Percentiles rank a stretch among this genome's conserved stretches.
These are phyloP conservation scores for Cucurbita maxima DNA, from an alignment of 306 rosid species.

Conservation along the genomic window DNA sequence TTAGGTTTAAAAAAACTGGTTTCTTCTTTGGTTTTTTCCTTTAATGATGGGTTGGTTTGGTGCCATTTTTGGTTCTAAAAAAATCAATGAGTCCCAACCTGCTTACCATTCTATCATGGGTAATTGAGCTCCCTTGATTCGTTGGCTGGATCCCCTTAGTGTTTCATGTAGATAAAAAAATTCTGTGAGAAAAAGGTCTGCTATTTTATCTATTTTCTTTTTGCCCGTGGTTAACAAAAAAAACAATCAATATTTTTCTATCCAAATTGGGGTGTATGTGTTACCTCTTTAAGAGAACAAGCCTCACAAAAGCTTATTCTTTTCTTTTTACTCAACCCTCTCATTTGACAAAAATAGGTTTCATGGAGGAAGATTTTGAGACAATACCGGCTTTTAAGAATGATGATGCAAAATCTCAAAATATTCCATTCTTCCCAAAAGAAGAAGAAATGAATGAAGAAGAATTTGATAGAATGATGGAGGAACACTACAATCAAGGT, in stretches of 20 bases:
- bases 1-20: not conserved
- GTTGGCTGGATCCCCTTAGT: not conserved
- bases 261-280: not conserved
- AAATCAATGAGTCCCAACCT: not conserved
- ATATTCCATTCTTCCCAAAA: constrained; percentile 44
- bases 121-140: not conserved
- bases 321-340: constrained; percentile 6
- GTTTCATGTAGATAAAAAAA: not conserved
- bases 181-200: not conserved
- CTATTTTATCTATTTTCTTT: not conserved
- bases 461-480: constrained; percentile 69
- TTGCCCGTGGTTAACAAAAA: not conserved
- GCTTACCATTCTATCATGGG: not conserved
- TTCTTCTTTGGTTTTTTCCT: not conserved
- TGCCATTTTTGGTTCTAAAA: not conserved
- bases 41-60: not conserved
- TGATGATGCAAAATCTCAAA: constrained; percentile 30
- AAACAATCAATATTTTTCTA: not conserved
- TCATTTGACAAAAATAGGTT: constrained; percentile 20
- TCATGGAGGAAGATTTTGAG: constrained; percentile 38
- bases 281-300: not conserved
- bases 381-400: constrained; percentile 12
- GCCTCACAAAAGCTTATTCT: not conserved
- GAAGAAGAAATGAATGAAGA: constrained; percentile 67
- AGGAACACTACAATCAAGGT: constrained; percentile 36